phyloP scores from a whole-genome alignment of 129 eudicot species.

The Helianthus annuus region HanXRQr2.0-SUNRISE NC_035438.2:37874861-37875360 shows the following conservation, averaged over 20 bases:
- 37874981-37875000: constrained; percentile 82
- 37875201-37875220: constrained; percentile 69
- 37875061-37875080: constrained; percentile 47
- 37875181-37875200: constrained; percentile 46
- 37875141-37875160: constrained; percentile 41
- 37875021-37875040: constrained; percentile 83
- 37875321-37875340: constrained; percentile 41
- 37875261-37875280: constrained; percentile 41
- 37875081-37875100: constrained; percentile 45
- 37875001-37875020: constrained; percentile 61
- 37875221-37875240: constrained; percentile 52
- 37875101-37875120: constrained; percentile 43
- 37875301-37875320: constrained; percentile 72
- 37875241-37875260: constrained; percentile 83
- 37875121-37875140: constrained; percentile 38
- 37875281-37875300: constrained; percentile 43
- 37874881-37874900: constrained; percentile 90
- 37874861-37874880: constrained; percentile 11
- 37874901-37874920: constrained; percentile 68
- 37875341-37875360: neutral
- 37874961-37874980: constrained; percentile 85
- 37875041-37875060: constrained; percentile 74
- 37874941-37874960: constrained; percentile 86
- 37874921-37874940: constrained; percentile 81
- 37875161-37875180: constrained; percentile 76